A percentile compares a stretch with the other conserved stretches of the same genome.
Evolutionary conservation across 441 rosid species (phyloP).

Genomic region (Populus hybrid): DNA sequence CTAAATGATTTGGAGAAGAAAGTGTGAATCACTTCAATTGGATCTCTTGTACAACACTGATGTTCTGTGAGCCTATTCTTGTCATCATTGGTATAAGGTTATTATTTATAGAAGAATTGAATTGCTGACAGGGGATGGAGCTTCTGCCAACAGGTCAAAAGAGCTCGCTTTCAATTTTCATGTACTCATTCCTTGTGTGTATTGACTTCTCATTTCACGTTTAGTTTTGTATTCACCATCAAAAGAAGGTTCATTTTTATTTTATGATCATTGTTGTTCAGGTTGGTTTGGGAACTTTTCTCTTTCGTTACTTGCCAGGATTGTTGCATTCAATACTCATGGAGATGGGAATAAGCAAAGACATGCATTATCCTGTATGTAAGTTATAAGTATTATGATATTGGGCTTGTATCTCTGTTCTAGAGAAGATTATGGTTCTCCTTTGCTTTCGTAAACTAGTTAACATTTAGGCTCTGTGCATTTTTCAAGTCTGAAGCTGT

Average conservation of each 20-base stretch:
- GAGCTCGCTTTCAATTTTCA: conserved; percentile 68
- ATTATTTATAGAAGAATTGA: neutral
- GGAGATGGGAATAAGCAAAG: conserved; percentile 86
- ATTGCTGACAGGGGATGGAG: conserved; percentile 73
- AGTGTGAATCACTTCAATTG: neutral
- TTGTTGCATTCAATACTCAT: conserved; percentile 47
- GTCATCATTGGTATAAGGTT: neutral
- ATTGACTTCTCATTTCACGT: conserved; percentile 12
- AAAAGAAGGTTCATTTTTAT: neutral
- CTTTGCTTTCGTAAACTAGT: neutral
- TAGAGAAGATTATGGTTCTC: conserved; percentile 1
- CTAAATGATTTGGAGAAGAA: neutral
- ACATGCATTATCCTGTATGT: conserved; percentile 49
- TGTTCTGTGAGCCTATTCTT: neutral
- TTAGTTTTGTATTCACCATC: neutral
- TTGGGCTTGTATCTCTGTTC: neutral
- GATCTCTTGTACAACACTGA: neutral
- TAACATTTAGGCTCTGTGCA: too few species aligned
- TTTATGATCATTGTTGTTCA: conserved; percentile 24
- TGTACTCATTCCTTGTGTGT: conserved; percentile 83
- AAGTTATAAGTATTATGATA: too few species aligned
- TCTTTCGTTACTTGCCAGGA: conserved; percentile 68
- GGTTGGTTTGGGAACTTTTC: conserved; percentile 86
- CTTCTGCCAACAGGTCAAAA: conserved; percentile 78
- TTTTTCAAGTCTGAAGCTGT: conserved; percentile 1